Evolutionary conservation across 75 land plant genomes (phyloP), one percentile per base, ranked within the genome.

Genomic region (Pinus albicaulis): DNA sequence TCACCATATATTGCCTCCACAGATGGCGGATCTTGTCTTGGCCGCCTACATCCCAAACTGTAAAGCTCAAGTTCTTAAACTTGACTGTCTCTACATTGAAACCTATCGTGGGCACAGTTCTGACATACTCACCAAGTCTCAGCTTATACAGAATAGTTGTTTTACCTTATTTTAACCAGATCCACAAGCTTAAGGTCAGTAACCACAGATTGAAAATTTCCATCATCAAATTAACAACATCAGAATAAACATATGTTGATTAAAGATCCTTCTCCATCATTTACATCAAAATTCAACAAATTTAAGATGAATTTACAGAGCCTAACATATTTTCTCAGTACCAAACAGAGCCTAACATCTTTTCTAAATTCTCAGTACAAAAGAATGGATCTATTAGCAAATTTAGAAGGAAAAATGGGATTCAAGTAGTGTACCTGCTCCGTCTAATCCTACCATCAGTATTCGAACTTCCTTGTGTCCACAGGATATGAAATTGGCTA

Each of bases 21-120:
- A 76, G 38, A 61, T 76, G 77, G 34, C 77, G 53, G 52, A 78
- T 62, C 36, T 73, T 82, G 55, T 81, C 78, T 63, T 82, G 85
- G 56, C 79, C 84, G 6, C 84, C 84, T 26, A 82, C 80, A 82
- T 82, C 84, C 85, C 84, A 82, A 34, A 82, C 84, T 15, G 79
- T 82, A 68, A 82, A 82, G 56, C 72, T 82, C 58, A 82, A 19
- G 58, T 55, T 78, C 71, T 76, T 63, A 25, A 53, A 75, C 25
- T 82, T 57, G 24, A 82, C 78, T 7, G 69, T 81, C 58, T 82
- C 85, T 15, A 82, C 85, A 82, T 82, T 75, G 55, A 63, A 82
- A 26, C 84, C 84, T n/a, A 82, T 82, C 7, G 83, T 82, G 26
- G 83, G 81, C 19, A 82, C 78, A 5, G 83, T 82, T 22, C n/a